A percentile compares a stretch with the other conserved stretches of the same genome.
phyloP scores from a whole-genome alignment of 2,329 filamentous ascomycete species.

The Akanthomyces lecanii region DNA sequence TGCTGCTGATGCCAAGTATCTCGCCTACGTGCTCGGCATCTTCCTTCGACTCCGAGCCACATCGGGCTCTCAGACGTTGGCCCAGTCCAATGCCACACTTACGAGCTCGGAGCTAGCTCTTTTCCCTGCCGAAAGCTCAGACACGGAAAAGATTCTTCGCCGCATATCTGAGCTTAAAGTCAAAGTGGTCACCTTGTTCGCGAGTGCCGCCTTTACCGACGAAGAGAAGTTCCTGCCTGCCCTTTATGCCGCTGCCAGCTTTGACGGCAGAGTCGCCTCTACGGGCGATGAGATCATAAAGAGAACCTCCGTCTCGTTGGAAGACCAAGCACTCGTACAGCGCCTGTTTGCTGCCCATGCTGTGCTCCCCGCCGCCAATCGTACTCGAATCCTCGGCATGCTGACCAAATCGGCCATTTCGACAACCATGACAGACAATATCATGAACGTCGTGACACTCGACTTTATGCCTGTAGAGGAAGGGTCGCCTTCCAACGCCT shows the following conservation, averaged over 20 bases:
- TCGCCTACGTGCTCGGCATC: conserved; percentile 72
- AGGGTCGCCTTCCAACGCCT: conserved; percentile 18
- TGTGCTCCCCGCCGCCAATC: conserved; percentile 65
- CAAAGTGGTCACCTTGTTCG: conserved; percentile 65
- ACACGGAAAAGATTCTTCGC: conserved; percentile 56
- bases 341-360: conserved; percentile 71
- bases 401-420: conserved; percentile 73
- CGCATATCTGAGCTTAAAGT: conserved; percentile 44
- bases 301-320: conserved; percentile 68
- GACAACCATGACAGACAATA: conserved; percentile 62
- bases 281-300: conserved; percentile 89
- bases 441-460: conserved; percentile 66
- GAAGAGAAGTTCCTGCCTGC: conserved; percentile 79
- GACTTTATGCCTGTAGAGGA: conserved; percentile 45
- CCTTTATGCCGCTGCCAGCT: conserved; percentile 75
- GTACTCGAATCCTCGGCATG: conserved; percentile 70
- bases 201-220: conserved; percentile 82
- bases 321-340: conserved; percentile 59
- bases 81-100: conserved; percentile 31
- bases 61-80: conserved; percentile 29
- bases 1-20: conserved; percentile 64
- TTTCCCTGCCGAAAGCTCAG: conserved; percentile 39
- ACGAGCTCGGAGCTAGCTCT: conserved; percentile 28
- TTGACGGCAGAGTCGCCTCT: conserved; percentile 75
- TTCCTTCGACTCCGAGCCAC: conserved; percentile 51